Percentiles rank a stretch among this genome's conserved stretches.
Conservation (phyloP, 495 filamentous ascomycete species). For the Aspergillus panamensis region DNA sequence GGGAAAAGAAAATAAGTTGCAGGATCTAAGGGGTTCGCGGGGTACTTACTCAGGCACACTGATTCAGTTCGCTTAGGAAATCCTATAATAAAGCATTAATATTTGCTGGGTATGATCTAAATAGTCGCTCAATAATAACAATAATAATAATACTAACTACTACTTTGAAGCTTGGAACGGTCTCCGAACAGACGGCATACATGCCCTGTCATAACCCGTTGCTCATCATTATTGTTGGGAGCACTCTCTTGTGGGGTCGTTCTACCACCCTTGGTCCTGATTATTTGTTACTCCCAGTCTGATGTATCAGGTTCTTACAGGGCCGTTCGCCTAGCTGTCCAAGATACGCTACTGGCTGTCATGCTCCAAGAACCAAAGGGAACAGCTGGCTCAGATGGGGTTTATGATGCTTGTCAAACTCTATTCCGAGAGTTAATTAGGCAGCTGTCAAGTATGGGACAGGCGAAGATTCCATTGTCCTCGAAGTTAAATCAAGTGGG, state of each 20-base stretch:
- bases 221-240: not conserved
- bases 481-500: not conserved
- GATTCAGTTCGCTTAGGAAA: no score
- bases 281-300: not conserved
- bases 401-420: not conserved
- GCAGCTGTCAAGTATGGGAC: not conserved
- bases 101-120: no score
- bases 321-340: not conserved
- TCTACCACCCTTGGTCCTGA: not conserved
- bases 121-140: no score
- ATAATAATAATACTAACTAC: no score
- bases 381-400: not conserved
- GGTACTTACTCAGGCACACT: no score
- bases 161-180: no score
- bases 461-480: not conserved
- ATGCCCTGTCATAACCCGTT: not conserved
- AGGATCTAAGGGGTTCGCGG: not conserved
- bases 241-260: not conserved
- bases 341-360: not conserved
- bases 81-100: no score
- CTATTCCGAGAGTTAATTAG: not conserved
- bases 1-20: not conserved
- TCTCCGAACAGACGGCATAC: no score
- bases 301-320: slow-evolving; percentile 3
- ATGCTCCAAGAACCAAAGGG: not conserved